A percentile compares a stretch with the other conserved stretches of the same genome.
phyloP scores from a whole-genome alignment of 1,284 basidiomycete genomes.

The Ceratobasidium sp. region DNA sequence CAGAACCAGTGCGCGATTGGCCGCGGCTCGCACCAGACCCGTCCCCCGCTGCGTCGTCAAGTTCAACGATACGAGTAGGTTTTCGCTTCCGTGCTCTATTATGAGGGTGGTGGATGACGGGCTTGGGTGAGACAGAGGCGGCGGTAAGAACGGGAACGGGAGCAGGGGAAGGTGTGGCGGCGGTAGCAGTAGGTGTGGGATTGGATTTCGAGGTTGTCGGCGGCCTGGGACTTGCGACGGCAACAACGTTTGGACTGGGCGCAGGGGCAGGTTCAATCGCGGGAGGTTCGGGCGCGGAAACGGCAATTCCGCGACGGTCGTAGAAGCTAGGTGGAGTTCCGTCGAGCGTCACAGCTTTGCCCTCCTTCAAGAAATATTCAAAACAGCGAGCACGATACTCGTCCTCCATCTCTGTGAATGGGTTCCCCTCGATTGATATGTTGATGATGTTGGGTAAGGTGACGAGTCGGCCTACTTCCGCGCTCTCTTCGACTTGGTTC shows the following conservation, averaged over 20 bases:
- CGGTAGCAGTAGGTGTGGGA: constrained; percentile 22
- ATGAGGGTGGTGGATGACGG: constrained; percentile 22
- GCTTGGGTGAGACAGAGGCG: constrained; percentile 16
- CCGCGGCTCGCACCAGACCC: constrained; percentile 5
- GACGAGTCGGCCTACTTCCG: constrained; percentile 87
- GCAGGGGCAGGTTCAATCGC: constrained; percentile 53
- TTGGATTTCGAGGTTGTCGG: constrained; percentile 25
- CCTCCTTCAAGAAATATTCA: constrained; percentile 83
- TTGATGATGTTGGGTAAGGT: constrained; percentile 79
- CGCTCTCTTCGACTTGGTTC: constrained; percentile 84
- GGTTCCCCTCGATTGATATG: constrained; percentile 85
- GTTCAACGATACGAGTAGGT: constrained; percentile 49
- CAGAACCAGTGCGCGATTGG: constrained; percentile 13
- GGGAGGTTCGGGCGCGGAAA: constrained; percentile 44
- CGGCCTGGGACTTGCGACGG: constrained; percentile 57
- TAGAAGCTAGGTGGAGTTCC: constrained; percentile 78
- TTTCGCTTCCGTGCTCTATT: constrained; percentile 44
- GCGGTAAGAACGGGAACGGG: constrained; percentile 10
- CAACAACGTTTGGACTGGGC: constrained; percentile 63
- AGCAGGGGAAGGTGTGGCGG: constrained; percentile 29
- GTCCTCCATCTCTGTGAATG: constrained; percentile 75
- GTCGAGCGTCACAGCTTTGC: constrained; percentile 77
- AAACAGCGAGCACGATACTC: constrained; percentile 82
- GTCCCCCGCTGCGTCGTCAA: constrained; percentile 40
- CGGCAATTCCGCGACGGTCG: constrained; percentile 69